Evolutionary conservation across 208 protist species (phyloP).

Genomic region (Leishmania gerbilli): DNA sequence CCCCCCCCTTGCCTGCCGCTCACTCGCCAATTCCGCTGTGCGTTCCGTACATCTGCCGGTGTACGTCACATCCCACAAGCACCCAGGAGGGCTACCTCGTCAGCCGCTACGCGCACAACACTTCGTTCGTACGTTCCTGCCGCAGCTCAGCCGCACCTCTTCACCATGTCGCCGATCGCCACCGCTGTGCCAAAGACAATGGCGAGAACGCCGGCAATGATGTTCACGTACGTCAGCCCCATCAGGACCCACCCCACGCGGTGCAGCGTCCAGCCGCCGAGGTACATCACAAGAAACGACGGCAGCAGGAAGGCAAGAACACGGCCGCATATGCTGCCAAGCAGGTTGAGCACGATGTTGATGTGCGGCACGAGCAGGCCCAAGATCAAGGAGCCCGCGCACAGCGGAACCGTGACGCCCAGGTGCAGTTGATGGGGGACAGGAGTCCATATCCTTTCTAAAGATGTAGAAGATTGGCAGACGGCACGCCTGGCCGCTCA

Average conservation of each 20-base stretch:
- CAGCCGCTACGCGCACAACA: background rate
- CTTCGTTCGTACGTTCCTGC: background rate
- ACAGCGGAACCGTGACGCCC: conserved; percentile 31
- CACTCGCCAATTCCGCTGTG: too few species aligned
- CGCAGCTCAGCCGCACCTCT: conserved; percentile 10
- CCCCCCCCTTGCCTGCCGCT: too few species aligned
- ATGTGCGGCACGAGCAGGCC: conserved; percentile 72
- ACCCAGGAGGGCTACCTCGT: background rate
- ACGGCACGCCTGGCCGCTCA: conserved; percentile 42
- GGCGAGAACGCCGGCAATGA: conserved; percentile 53
- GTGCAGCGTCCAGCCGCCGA: conserved; percentile 42
- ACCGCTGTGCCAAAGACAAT: conserved; percentile 61
- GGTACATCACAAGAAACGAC: conserved; percentile 59
- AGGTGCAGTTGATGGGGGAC: conserved; percentile 40
- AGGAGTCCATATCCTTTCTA: conserved; percentile 29
- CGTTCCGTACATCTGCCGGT: too few species aligned
- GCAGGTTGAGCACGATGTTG: conserved; percentile 65
- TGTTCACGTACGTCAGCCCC: conserved; percentile 41
- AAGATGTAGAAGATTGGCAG: conserved; percentile 47
- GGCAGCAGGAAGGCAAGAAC: conserved; percentile 60
- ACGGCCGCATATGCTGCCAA: conserved; percentile 61
- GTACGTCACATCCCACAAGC: too few species aligned
- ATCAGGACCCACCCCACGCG: conserved; percentile 36
- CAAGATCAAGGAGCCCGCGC: conserved; percentile 37
- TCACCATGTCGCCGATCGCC: conserved; percentile 39